Percentiles rank a stretch among this genome's conserved stretches.
These are phyloP conservation scores for Didymosphaeria variabile DNA, from an alignment of 2,329 filamentous ascomycete genomes.

Conservation along the genomic window DNA sequence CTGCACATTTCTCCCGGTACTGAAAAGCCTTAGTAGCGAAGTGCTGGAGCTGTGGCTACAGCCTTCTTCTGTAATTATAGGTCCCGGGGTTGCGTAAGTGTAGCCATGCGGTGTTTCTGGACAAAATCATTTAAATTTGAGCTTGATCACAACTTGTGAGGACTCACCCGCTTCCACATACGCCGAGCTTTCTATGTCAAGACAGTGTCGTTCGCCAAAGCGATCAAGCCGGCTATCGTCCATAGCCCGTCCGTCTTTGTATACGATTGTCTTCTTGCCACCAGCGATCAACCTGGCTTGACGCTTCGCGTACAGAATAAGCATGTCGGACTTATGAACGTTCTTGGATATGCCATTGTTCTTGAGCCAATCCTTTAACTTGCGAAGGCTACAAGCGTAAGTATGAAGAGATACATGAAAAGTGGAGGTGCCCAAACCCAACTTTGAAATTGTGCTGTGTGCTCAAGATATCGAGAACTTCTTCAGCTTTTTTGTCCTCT, in stretches of 20 bases:
- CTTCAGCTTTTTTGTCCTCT: not conserved
- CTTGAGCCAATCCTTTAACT: not conserved
- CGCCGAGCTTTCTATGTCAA: too few species aligned
- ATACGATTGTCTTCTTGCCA: not conserved
- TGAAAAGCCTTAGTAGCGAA: too few species aligned
- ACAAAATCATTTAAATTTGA: too few species aligned
- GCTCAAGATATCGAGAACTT: not conserved
- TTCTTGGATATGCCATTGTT: not conserved
- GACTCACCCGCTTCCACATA: too few species aligned
- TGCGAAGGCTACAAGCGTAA: not conserved
- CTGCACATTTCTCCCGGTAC: too few species aligned
- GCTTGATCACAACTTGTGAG: too few species aligned
- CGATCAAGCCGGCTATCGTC: not conserved
- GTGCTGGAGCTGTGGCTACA: too few species aligned
- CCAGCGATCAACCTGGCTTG: not conserved
- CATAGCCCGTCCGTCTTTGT: not conserved
- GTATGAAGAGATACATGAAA: not conserved
- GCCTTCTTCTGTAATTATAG: too few species aligned
- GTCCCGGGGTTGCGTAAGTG: too few species aligned
- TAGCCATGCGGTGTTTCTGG: too few species aligned
- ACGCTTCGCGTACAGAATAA: not conserved
- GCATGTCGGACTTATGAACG: constrained; percentile 3
- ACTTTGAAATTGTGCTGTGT: not conserved
- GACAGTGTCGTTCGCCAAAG: not conserved
- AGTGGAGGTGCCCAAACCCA: not conserved